Evolutionary conservation across 495 filamentous ascomycete species (phyloP), one percentile per base, ranked within the genome.

Genomic region (Xeromyces bisporus): DNA sequence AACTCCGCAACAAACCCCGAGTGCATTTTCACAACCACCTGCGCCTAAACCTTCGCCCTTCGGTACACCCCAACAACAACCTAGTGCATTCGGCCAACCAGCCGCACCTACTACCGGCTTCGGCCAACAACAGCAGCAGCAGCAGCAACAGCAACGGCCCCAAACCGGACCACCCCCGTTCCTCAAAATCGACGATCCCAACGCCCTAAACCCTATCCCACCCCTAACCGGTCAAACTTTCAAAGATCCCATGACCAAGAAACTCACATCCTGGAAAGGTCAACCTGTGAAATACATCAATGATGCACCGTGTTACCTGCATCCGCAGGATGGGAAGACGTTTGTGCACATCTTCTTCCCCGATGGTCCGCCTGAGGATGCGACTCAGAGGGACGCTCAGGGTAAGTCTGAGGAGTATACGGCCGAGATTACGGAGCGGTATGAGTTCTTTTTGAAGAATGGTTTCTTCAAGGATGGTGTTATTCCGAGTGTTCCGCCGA

Each of bases 401-500:
- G 56, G 36, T 1, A 52, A 51, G 15, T 43, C 48, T 0, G 55
- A 60, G 18, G 46, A 58, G 7, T 62, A 62, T 31, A 62, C 58
- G 0, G 45, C 56, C 4, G 66, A 71, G 23, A 43, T 58, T 3
- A 49, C 67, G n/a, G 64, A 61, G 31, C 59, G 63, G 28, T 86
- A 83, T 49, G 42, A 55, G 27, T 59, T 55, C 32, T 69, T 80
- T 48, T 44, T 60, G 23, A 53, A 71, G 29, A 69, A 66, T 29
- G 80, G 77, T 2, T 46, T 40, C 26, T 86, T 84, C 43, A 61
- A 64, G 30, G 69, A 69, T 25, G 67, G 67, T 1, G 32, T 69
- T 1, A 69, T 87, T 44, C 82, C 82, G 0, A 60, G 71, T 32
- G 59, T 80, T 12, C 73, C 82, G 18, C 82, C 82, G 2, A 73